Percentiles rank a stretch among this genome's conserved stretches.
phyloP scores from a whole-genome alignment of 2,329 filamentous ascomycete genomes.

The Pestalotiopsis sp. region DNA sequence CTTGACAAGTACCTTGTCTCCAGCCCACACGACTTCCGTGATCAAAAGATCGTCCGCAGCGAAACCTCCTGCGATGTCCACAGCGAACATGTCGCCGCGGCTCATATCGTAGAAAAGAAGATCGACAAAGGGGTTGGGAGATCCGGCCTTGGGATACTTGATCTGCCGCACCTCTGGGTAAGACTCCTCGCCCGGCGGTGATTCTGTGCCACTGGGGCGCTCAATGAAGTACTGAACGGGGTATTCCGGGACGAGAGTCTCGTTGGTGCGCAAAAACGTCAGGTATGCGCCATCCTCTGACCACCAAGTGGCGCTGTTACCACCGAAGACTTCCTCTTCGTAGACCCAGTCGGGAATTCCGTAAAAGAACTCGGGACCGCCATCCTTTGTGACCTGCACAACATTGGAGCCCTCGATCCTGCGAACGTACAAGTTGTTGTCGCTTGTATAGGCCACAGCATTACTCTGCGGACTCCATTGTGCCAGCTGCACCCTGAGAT shows the following conservation, averaged over 20 bases:
- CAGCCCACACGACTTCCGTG: constrained; percentile 91
- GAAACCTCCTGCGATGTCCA: constrained; percentile 79
- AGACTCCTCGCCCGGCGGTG: constrained; percentile 73
- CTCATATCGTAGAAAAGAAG: constrained; percentile 86
- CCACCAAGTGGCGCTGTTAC: constrained; percentile 92
- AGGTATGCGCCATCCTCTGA: constrained; percentile 85
- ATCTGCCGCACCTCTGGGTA: constrained; percentile 91
- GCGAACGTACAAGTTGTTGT: constrained; percentile 89
- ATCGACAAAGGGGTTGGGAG: constrained; percentile 88
- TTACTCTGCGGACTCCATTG: constrained; percentile 88
- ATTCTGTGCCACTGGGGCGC: constrained; percentile 74
- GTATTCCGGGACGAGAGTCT: constrained; percentile 87
- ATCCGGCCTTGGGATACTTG: constrained; percentile 96
- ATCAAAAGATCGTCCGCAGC: constrained; percentile 82
- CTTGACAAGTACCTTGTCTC: constrained; percentile 80
- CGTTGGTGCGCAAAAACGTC: constrained; percentile 91
- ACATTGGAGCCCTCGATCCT: constrained; percentile 60
- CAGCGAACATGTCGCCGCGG: constrained; percentile 76
- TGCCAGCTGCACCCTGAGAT: constrained; percentile 77
- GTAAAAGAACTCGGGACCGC: constrained; percentile 88
- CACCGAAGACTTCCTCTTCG: constrained; percentile 79
- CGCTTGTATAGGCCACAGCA: constrained; percentile 82
- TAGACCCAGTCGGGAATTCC: constrained; percentile 98
- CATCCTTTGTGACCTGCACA: constrained; percentile 80
- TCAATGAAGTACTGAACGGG: constrained; percentile 93